Percentiles rank a stretch among this genome's conserved stretches.
phyloP scores from a whole-genome alignment of 1,284 basidiomycete genomes.

The Vanrija humicola region DNA sequence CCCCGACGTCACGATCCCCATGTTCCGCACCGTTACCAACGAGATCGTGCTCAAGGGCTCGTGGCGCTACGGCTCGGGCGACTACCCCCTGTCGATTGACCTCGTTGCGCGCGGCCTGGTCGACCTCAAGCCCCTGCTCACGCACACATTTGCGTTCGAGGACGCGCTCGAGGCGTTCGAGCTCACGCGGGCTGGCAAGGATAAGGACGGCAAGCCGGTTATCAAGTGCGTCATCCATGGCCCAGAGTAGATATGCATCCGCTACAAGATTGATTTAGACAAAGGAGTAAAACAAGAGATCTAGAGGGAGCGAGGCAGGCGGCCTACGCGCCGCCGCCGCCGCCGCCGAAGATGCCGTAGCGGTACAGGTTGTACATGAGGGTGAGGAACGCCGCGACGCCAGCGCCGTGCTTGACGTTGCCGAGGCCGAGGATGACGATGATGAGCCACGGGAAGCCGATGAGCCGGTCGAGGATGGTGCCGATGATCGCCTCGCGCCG shows the following conservation, averaged over 20 bases:
- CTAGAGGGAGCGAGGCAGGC: background rate
- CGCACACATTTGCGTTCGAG: conserved; percentile 59
- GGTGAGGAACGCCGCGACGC: conserved; percentile 37
- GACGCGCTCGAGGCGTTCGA: conserved; percentile 57
- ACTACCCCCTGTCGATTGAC: conserved; percentile 54
- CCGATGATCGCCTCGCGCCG: conserved; percentile 30
- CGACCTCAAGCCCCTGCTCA: conserved; percentile 55
- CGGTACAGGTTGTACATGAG: conserved; percentile 45
- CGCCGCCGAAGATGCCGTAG: conserved; percentile 23
- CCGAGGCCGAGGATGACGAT: conserved; percentile 41
- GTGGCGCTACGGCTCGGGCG: conserved; percentile 47
- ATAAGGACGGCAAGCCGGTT: conserved; percentile 56
- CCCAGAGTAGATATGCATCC: conserved; percentile 28
- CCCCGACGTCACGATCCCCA: conserved; percentile 43
- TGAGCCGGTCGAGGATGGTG: conserved; percentile 29
- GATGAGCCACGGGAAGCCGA: conserved; percentile 42
- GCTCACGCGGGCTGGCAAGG: conserved; percentile 63
- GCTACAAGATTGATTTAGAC: background rate
- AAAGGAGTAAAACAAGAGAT: background rate
- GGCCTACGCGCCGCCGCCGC: too few relatives aligned
- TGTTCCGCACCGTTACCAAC: conserved; percentile 42
- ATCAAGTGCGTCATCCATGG: conserved; percentile 49
- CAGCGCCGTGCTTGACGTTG: conserved; percentile 36
- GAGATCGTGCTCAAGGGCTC: conserved; percentile 45
- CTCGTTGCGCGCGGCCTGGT: conserved; percentile 55